phyloP scores from a whole-genome alignment of 352 stramenopile species.

The Albugo laibachii region DNA sequence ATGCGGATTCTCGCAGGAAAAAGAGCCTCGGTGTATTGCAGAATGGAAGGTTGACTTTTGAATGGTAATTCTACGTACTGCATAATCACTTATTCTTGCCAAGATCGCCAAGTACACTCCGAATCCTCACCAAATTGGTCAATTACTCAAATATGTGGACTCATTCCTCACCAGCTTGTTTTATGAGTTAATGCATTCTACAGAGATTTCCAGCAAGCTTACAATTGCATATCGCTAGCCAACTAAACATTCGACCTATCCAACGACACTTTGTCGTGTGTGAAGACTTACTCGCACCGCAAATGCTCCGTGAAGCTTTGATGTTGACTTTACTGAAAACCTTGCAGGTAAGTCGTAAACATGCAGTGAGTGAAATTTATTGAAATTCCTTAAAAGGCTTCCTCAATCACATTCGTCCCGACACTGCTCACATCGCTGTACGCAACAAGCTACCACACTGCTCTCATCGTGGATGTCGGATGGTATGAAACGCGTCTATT shows the following conservation, averaged over 20 bases:
- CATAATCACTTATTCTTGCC: not conserved
- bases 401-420: conserved; percentile 44
- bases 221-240: conserved; percentile 9
- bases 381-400: conserved; percentile 8
- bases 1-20: conserved; percentile 54
- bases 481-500: conserved; percentile 52
- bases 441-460: conserved; percentile 48
- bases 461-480: conserved; percentile 59
- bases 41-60: conserved; percentile 30
- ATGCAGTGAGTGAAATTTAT: not conserved
- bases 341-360: conserved; percentile 19
- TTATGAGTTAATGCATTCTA: conserved; percentile 34
- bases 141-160: conserved; percentile 19
- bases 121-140: conserved; percentile 9
- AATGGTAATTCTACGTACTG: not conserved
- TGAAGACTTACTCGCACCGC: conserved; percentile 50
- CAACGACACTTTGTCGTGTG: conserved; percentile 57
- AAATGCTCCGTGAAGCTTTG: conserved; percentile 37
- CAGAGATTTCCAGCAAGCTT: not conserved
- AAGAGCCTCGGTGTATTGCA: conserved; percentile 36
- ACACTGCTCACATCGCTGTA: conserved; percentile 42
- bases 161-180: conserved; percentile 33
- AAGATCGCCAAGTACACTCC: conserved; percentile 38
- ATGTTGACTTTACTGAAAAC: conserved; percentile 35
- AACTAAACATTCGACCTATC: conserved; percentile 48